Percentiles rank a stretch among this genome's conserved stretches.
Conservation (phyloP, 257 asterid genomes). For the Euphrasia confusa region DNA sequence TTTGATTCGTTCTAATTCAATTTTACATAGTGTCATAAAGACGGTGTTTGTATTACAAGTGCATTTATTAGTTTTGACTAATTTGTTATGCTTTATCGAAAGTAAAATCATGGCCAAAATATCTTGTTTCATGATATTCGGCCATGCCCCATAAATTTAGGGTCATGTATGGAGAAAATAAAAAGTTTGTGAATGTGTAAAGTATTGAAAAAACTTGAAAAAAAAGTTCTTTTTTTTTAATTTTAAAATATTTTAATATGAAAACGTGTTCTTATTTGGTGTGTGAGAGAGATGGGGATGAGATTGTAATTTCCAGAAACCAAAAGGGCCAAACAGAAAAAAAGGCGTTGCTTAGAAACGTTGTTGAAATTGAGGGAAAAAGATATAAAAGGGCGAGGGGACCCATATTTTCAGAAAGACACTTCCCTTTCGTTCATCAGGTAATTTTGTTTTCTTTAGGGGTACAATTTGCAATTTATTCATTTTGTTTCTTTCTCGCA, state of each 20-base stretch:
- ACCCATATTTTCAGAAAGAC: slow-evolving; percentile 30
- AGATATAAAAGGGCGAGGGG: slow-evolving; percentile 13
- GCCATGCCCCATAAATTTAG: slow-evolving; percentile 32
- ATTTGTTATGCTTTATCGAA: slow-evolving; percentile 13
- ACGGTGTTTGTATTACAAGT: not conserved
- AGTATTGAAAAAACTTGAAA: no score
- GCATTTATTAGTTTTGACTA: slow-evolving; percentile 29
- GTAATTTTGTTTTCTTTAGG: slow-evolving; percentile 10
- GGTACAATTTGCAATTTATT: slow-evolving; percentile 18
- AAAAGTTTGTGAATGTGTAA: slow-evolving; percentile 11
- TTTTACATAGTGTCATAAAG: no score
- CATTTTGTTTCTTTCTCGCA: slow-evolving; percentile 28
- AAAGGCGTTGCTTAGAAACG: slow-evolving; percentile 26
- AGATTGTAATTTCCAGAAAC: slow-evolving; percentile 19
- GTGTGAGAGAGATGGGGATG: not conserved
- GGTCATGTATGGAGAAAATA: slow-evolving; percentile 21
- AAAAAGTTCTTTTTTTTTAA: no score
- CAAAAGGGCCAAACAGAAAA: not conserved
- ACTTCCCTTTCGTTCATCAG: slow-evolving; percentile 23
- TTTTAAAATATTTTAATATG: no score
- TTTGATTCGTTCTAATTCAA: no score
- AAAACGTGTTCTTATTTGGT: no score
- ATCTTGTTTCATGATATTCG: slow-evolving; percentile 26
- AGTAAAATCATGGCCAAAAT: slow-evolving; percentile 23
- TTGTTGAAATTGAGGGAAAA: slow-evolving; percentile 30